Percentiles rank a stretch among this genome's conserved stretches.
phyloP scores from a whole-genome alignment of 176 grass and related monocot genomes.

The Triticum aestivum region IWGSC_CS_RefSeq_v2.1 NC_057799.1:342703980-342704479 shows the following conservation, averaged over 20 bases:
- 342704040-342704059: conserved; percentile 26
- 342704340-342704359: conserved; percentile 77
- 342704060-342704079: conserved; percentile 18
- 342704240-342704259: neutral
- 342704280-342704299: neutral
- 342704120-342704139: conserved; percentile 13
- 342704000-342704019: conserved; percentile 73
- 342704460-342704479: neutral
- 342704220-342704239: conserved; percentile 16
- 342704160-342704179: conserved; percentile 20
- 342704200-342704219: neutral
- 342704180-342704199: neutral
- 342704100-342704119: conserved; percentile 25
- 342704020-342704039: neutral
- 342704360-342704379: conserved; percentile 85
- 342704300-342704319: conserved; percentile 74
- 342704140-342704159: neutral
- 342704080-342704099: conserved; percentile 18
- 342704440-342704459: neutral
- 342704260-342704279: neutral
- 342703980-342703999: conserved; percentile 25
- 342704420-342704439: neutral
- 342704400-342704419: neutral
- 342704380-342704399: conserved; percentile 79
- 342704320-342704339: conserved; percentile 74